Evolutionary conservation across 352 stramenopile species (phyloP).

Genomic region (Pilasporangium apinafurcum): DNA sequence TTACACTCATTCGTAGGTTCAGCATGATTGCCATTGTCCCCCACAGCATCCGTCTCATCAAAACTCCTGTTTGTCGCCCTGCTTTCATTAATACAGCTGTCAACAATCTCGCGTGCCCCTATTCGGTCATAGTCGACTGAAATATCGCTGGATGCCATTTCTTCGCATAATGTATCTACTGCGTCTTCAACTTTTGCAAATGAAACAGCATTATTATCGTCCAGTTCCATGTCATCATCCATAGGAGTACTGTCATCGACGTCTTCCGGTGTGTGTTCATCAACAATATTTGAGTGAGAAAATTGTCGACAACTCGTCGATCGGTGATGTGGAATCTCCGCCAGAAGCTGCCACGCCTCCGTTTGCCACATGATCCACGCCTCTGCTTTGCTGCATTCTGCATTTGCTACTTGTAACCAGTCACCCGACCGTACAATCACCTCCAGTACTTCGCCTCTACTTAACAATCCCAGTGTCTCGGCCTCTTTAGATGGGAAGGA

Average conservation of each 20-base stretch:
- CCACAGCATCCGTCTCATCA: neutral
- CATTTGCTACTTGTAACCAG: slow-evolving; percentile 43
- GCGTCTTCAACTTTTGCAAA: neutral
- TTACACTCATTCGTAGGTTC: too few relatives aligned
- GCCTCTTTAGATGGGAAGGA: slow-evolving; percentile 55
- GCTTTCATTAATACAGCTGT: neutral
- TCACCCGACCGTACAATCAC: slow-evolving; percentile 28
- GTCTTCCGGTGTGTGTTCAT: neutral
- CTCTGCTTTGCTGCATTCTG: slow-evolving; percentile 5
- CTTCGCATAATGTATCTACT: neutral
- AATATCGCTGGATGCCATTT: neutral
- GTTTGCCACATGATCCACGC: slow-evolving; percentile 73
- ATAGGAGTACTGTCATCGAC: neutral
- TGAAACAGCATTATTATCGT: neutral
- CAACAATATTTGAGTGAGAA: neutral
- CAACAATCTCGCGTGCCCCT: neutral
- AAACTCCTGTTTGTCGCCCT: neutral
- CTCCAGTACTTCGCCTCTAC: slow-evolving; percentile 48
- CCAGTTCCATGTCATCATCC: neutral
- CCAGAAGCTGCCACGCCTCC: slow-evolving; percentile 36
- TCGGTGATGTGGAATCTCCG: slow-evolving; percentile 19
- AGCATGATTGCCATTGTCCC: neutral
- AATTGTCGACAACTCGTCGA: slow-evolving; percentile 11
- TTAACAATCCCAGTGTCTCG: slow-evolving; percentile 44
- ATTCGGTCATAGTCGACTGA: neutral